Percentiles rank a stretch among this genome's conserved stretches.
Evolutionary conservation across 768 basidiomycete species (phyloP).

Genomic region (Leccinum uliginosum): DNA sequence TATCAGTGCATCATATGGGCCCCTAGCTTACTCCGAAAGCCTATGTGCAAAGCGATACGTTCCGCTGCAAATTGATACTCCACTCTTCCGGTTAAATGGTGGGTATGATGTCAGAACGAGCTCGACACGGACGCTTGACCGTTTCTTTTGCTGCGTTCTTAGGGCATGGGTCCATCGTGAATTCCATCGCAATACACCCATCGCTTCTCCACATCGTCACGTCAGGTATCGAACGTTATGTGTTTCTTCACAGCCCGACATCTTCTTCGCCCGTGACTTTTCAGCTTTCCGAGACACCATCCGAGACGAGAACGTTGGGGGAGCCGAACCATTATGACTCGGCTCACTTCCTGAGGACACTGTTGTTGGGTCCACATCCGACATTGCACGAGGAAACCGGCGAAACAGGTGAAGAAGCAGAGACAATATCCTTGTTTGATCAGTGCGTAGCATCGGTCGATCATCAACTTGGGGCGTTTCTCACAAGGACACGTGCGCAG

Average conservation of each 20-base stretch:
- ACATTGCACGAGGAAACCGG: slow-evolving; percentile 27
- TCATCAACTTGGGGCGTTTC: background rate
- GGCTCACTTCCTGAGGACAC: slow-evolving; percentile 35
- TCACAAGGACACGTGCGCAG: slow-evolving; percentile 33
- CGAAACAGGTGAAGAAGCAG: slow-evolving; percentile 38
- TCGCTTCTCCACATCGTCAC: slow-evolving; percentile 61
- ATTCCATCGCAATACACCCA: slow-evolving; percentile 70
- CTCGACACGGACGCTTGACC: background rate
- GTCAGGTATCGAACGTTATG: slow-evolving; percentile 67
- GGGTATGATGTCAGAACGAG: slow-evolving; percentile 3
- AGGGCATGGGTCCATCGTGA: slow-evolving; percentile 79
- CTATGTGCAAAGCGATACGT: slow-evolving; percentile 42
- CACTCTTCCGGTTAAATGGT: slow-evolving; percentile 60
- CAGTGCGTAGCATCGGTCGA: slow-evolving; percentile 44
- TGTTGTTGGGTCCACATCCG: slow-evolving; percentile 25
- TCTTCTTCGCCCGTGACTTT: slow-evolving; percentile 46
- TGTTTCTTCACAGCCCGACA: slow-evolving; percentile 67
- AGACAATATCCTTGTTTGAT: slow-evolving; percentile 66
- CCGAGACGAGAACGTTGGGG: slow-evolving; percentile 44
- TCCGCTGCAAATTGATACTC: slow-evolving; percentile 60
- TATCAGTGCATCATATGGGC: slow-evolving; percentile 4
- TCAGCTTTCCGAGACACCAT: slow-evolving; percentile 43
- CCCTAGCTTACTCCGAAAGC: slow-evolving; percentile 45
- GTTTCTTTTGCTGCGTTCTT: slow-evolving; percentile 4
- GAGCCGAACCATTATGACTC: slow-evolving; percentile 33